These are phyloP conservation scores for Colletotrichum echinochloae DNA, from an alignment of 2,329 filamentous ascomycete species.

Conservation along the genomic window DNA sequence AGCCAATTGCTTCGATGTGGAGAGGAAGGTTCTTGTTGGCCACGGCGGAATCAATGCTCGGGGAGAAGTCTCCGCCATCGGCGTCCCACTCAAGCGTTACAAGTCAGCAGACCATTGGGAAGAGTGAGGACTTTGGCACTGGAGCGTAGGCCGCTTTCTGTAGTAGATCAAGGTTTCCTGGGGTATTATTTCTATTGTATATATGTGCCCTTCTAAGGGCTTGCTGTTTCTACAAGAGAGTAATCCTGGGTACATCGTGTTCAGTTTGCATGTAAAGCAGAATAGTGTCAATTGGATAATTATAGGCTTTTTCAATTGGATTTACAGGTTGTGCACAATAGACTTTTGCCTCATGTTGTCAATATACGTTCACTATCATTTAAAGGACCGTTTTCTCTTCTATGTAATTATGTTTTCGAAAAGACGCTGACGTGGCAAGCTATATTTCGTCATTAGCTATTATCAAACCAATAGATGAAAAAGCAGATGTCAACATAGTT, in stretches of 20 bases:
- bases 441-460: too few relatives aligned
- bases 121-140: background rate
- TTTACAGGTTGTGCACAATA: too few relatives aligned
- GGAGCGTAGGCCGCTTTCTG: background rate
- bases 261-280: background rate
- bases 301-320: too few relatives aligned
- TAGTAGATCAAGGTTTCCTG: background rate
- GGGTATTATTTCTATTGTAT: background rate
- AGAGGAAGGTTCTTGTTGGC: constrained; percentile 6
- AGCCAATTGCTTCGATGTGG: constrained; percentile 16
- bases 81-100: constrained; percentile 3
- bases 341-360: too few relatives aligned
- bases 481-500: too few relatives aligned
- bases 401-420: too few relatives aligned
- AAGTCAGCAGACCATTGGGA: constrained; percentile 6
- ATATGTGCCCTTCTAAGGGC: background rate
- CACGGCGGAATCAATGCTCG: constrained; percentile 9
- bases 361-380: too few relatives aligned
- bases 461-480: too few relatives aligned
- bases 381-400: too few relatives aligned
- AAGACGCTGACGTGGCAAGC: too few relatives aligned
- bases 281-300: too few relatives aligned
- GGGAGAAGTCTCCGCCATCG: background rate
- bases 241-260: background rate
- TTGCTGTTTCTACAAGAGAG: background rate